phyloP scores from a whole-genome alignment of 768 basidiomycete species.

The Fomitopsis serialis region DNA sequence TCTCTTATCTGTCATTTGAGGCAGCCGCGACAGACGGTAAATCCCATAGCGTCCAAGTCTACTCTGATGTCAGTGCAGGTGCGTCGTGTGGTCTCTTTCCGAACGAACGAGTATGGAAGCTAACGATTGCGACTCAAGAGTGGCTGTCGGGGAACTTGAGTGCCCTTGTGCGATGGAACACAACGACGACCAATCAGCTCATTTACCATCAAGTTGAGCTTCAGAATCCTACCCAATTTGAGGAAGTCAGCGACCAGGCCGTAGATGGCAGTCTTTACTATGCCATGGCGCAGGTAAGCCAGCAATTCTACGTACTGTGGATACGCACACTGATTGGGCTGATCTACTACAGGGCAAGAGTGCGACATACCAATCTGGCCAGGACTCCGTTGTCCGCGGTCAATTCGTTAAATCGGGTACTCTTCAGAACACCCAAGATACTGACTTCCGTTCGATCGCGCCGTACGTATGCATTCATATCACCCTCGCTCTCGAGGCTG shows the following conservation, averaged over 20 bases:
- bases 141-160: slow-evolving; percentile 9
- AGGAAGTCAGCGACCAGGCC: slow-evolving; percentile 8
- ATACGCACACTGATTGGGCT: neutral
- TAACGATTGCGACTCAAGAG: slow-evolving; percentile 1
- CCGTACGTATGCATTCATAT: slow-evolving; percentile 5
- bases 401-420: slow-evolving; percentile 14
- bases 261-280: slow-evolving; percentile 11
- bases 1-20: slow-evolving; percentile 31
- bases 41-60: slow-evolving; percentile 30
- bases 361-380: slow-evolving; percentile 11
- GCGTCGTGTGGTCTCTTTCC: neutral
- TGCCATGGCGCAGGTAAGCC: slow-evolving; percentile 2
- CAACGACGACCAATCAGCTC: slow-evolving; percentile 1
- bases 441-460: slow-evolving; percentile 9
- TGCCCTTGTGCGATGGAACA: slow-evolving; percentile 6
- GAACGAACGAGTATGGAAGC: neutral
- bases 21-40: slow-evolving; percentile 26
- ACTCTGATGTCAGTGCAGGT: slow-evolving; percentile 36
- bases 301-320: neutral
- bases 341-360: slow-evolving; percentile 1
- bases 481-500: no score
- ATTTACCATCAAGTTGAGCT: slow-evolving; percentile 10
- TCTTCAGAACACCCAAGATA: slow-evolving; percentile 7
- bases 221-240: neutral
- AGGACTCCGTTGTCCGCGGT: slow-evolving; percentile 7